Evolutionary conservation across 345 rosid species (phyloP).

Genomic region (Gossypium longicalyx): DNA sequence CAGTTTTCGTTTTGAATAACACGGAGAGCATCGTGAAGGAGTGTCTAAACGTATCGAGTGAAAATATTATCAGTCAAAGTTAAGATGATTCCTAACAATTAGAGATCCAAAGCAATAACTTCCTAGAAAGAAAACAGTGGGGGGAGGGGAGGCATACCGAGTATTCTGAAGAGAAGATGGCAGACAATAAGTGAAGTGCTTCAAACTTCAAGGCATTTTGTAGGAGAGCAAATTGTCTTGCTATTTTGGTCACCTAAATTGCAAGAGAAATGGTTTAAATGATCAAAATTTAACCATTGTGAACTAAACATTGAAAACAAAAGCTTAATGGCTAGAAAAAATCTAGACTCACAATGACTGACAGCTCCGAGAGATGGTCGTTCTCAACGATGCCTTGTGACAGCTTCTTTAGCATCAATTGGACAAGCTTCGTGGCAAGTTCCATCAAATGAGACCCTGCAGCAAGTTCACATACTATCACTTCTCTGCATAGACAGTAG

Average conservation of each 20-base stretch:
- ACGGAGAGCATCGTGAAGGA: constrained; percentile 52
- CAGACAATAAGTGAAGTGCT: constrained; percentile 71
- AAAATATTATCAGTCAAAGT: constrained; percentile 7
- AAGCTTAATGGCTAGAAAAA: constrained; percentile 6
- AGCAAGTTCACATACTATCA: constrained; percentile 14
- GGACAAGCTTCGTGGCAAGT: constrained; percentile 64
- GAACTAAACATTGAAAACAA: not conserved
- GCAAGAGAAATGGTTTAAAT: constrained; percentile 1
- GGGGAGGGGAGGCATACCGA: constrained; percentile 31
- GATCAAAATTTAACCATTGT: not conserved
- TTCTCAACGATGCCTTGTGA: constrained; percentile 32
- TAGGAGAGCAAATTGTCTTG: constrained; percentile 72
- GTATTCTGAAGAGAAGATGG: constrained; percentile 56
- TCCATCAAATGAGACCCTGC: constrained; percentile 74
- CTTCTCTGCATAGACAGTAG: not conserved
- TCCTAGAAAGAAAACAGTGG: not conserved
- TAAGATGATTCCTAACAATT: not conserved
- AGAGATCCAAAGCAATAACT: not conserved
- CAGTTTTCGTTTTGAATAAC: constrained; percentile 45
- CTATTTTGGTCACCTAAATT: constrained; percentile 49
- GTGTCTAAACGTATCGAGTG: constrained; percentile 38
- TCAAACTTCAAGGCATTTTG: constrained; percentile 81
- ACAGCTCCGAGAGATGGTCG: constrained; percentile 42
- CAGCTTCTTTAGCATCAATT: constrained; percentile 45
- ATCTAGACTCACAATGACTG: constrained; percentile 53